Evolutionary conservation across 2,329 filamentous ascomycete genomes (phyloP).

Genomic region (Biscogniauxia mediterranea): DNA sequence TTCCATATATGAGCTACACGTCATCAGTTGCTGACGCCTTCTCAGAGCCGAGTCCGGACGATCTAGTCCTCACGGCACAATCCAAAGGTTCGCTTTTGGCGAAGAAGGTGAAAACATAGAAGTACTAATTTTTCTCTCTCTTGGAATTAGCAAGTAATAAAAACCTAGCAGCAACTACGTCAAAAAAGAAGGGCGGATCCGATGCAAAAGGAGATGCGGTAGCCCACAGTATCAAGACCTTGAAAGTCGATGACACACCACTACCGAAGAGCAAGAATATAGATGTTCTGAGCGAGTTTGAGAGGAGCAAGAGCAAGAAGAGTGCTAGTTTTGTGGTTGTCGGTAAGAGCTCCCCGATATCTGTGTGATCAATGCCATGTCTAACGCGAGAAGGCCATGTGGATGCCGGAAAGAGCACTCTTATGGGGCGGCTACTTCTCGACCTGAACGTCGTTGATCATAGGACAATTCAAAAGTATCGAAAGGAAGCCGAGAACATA

Average conservation of each 20-base stretch:
- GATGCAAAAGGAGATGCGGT: conserved; percentile 36
- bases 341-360: conserved; percentile 50
- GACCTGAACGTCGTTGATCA: conserved; percentile 88
- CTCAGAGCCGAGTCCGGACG: conserved; percentile 85
- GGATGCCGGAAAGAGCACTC: conserved; percentile 93
- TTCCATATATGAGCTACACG: conserved; percentile 51
- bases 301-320: conserved; percentile 72
- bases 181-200: conserved; percentile 40
- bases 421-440: conserved; percentile 91
- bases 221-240: conserved; percentile 35
- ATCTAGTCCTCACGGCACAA: conserved; percentile 83
- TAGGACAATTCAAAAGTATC: conserved; percentile 82
- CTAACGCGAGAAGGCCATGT: conserved; percentile 69
- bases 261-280: conserved; percentile 73
- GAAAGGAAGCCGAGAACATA: conserved; percentile 83
- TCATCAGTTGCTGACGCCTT: conserved; percentile 63
- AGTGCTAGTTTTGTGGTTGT: conserved; percentile 90
- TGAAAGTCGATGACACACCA: conserved; percentile 52
- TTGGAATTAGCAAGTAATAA: conserved; percentile 51
- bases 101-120: conserved; percentile 47
- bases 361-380: background rate
- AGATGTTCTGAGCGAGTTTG: conserved; percentile 78
- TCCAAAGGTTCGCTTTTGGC: conserved; percentile 75
- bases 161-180: conserved; percentile 32
- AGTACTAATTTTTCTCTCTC: conserved; percentile 48